These are phyloP conservation scores for Xylogone sp. DNA, from an alignment of 2,329 filamentous ascomycete species.

Conservation along the genomic window DNA sequence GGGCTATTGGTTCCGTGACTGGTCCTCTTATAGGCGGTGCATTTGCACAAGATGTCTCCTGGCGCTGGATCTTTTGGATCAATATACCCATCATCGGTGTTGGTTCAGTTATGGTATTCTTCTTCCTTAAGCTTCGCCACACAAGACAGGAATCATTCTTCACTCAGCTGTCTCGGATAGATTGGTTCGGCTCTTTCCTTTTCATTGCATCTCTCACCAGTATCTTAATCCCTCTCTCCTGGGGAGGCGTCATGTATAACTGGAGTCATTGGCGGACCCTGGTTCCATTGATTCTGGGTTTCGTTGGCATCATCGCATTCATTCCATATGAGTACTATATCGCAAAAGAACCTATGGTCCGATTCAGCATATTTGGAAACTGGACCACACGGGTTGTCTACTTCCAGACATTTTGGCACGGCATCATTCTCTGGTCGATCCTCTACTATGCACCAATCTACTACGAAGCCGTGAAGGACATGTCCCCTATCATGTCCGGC, in stretches of 20 bases:
- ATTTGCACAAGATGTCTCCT: conserved; percentile 46
- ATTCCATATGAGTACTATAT: conserved; percentile 45
- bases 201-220: conserved; percentile 57
- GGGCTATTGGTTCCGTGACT: conserved; percentile 51
- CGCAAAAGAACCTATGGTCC: conserved; percentile 32
- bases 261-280: conserved; percentile 62
- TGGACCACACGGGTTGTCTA: conserved; percentile 47
- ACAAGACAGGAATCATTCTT: conserved; percentile 13
- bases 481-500: conserved; percentile 48
- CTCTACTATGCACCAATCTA: conserved; percentile 53
- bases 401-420: conserved; percentile 52
- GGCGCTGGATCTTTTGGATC: conserved; percentile 62
- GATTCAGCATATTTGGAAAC: conserved; percentile 39
- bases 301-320: conserved; percentile 46
- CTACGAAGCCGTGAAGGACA: conserved; percentile 49
- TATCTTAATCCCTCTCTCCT: conserved; percentile 59
- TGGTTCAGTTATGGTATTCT: conserved; percentile 18
- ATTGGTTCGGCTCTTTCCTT: conserved; percentile 58
- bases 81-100: conserved; percentile 24
- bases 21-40: conserved; percentile 51
- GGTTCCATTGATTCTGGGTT: conserved; percentile 55
- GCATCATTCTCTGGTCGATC: conserved; percentile 49
- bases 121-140: conserved; percentile 23
- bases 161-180: conserved; percentile 44
- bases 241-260: conserved; percentile 61